Evolutionary conservation across 495 filamentous ascomycete species (phyloP), one percentile per base, ranked within the genome.

Genomic region (Penicillium antarcticum): DNA sequence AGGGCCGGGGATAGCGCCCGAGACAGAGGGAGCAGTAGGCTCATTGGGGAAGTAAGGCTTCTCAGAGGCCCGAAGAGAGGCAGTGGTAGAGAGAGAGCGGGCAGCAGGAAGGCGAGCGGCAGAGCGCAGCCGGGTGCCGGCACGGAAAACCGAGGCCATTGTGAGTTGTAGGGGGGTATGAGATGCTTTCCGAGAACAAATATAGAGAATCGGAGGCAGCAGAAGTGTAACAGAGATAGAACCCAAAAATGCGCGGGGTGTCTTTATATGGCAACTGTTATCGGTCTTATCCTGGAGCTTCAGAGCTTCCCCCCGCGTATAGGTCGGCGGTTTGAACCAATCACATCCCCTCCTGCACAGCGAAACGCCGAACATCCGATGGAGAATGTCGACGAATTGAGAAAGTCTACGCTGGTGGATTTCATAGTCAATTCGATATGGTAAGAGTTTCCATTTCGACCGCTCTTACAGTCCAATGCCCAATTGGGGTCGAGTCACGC

Each of bases 1-100:
- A 40, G 92, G 91, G 2, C 92, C 94, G 12, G 92, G 92, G 57
- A 97, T 91, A 31, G 81, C 72, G 6, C 88, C 95, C 67, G 81
- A 81, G 53, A 97, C 68, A 10, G 71, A 75, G 26, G 92, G 92
- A 18, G 76, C 82, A 34, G 75, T 51, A n/a, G 92, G 90, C 79
- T 97, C 92, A 60, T 85, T 71, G 53, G 80, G 67, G 68, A 87
- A 85, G 75, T 79, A 88, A 19, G 80, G 70, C 61, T 76, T 71
- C 53, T 73, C 72, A n/a, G 73, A 64, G 4, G 71, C 68, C 17
- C 65, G 66, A 43, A 72, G 71, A 36, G 59, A 57, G 21, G 71
- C 66, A 29, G 72, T 71, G 38, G 74, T 75, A 26, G 69, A 70
- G 48, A 76, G 63, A 55, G 68, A 57, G 41, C 72, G 73, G 42